Conservation (phyloP, 73 alveolate species). For the Paramecium primaurelia region DNA sequence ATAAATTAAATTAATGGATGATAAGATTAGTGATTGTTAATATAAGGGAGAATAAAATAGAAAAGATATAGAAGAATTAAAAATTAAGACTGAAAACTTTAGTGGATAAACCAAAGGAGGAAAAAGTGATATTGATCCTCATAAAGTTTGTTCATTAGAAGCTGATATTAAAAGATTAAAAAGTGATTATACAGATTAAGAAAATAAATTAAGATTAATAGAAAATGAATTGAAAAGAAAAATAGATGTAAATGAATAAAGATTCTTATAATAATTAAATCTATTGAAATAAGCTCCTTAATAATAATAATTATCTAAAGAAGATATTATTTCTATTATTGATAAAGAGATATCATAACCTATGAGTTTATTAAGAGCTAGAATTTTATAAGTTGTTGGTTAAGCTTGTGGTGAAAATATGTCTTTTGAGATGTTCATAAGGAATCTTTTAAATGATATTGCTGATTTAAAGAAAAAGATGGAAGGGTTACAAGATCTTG, state of each 20-base stretch:
- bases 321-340: not conserved
- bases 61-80: conserved; percentile 36
- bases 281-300: not conserved
- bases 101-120: not conserved
- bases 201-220: not conserved
- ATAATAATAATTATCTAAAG: not conserved
- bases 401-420: not conserved
- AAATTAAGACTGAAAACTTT: not conserved
- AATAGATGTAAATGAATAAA: conserved; percentile 30
- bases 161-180: conserved; percentile 32
- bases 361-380: conserved; percentile 33
- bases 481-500: not conserved
- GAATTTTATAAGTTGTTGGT: not conserved
- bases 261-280: conserved; percentile 25
- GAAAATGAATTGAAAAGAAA: conserved; percentile 40
- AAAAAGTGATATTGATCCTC: conserved; percentile 39
- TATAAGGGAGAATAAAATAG: conserved; percentile 32
- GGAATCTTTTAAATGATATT: not conserved
- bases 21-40: not conserved
- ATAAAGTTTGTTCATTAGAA: conserved; percentile 23
- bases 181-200: conserved; percentile 8
- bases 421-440: conserved; percentile 37
- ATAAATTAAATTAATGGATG: conserved; percentile 3
- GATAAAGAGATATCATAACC: conserved; percentile 38
- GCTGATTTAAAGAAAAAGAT: conserved; percentile 19